Percentiles rank a stretch among this genome's conserved stretches.
These are phyloP conservation scores for Pseudozyma hubeiensis DNA, from an alignment of 1,284 basidiomycete genomes.

Conservation along the genomic window DNA sequence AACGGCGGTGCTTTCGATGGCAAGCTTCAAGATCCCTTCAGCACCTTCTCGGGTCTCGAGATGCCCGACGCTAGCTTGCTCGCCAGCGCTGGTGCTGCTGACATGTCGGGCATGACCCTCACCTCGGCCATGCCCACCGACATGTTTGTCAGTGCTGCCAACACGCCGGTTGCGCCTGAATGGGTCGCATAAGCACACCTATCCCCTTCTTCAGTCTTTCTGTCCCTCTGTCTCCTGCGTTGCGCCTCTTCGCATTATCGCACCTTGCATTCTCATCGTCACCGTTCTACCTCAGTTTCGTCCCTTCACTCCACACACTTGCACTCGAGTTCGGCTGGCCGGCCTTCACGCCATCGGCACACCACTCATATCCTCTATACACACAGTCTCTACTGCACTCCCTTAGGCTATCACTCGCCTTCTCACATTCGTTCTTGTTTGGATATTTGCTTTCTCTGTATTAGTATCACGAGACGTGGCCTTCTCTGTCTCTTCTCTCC, in stretches of 20 bases:
- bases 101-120: slow-evolving; percentile 39
- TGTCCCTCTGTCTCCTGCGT: slow-evolving; percentile 2
- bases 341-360: slow-evolving; percentile 21
- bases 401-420: neutral
- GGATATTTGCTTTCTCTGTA: slow-evolving; percentile 14
- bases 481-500: slow-evolving; percentile 20
- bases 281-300: neutral
- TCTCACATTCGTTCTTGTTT: neutral
- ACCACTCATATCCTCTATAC: slow-evolving; percentile 20
- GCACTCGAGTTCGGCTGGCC: slow-evolving; percentile 35
- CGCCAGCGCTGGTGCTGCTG: slow-evolving; percentile 28
- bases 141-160: slow-evolving; percentile 32
- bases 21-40: slow-evolving; percentile 48
- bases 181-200: slow-evolving; percentile 22
- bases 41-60: slow-evolving; percentile 23
- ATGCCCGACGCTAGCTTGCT: slow-evolving; percentile 36
- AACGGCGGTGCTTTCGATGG: slow-evolving; percentile 32
- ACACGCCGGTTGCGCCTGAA: slow-evolving; percentile 31
- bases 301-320: slow-evolving; percentile 4
- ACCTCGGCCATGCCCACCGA: slow-evolving; percentile 44
- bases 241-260: slow-evolving; percentile 17
- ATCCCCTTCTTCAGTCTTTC: neutral
- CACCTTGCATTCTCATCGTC: slow-evolving; percentile 13
- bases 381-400: slow-evolving; percentile 22
- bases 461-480: slow-evolving; percentile 6